Evolutionary conservation across 331 rosid species (phyloP), one percentile per base, ranked within the genome.

Genomic region (Arachis monticola): DNA sequence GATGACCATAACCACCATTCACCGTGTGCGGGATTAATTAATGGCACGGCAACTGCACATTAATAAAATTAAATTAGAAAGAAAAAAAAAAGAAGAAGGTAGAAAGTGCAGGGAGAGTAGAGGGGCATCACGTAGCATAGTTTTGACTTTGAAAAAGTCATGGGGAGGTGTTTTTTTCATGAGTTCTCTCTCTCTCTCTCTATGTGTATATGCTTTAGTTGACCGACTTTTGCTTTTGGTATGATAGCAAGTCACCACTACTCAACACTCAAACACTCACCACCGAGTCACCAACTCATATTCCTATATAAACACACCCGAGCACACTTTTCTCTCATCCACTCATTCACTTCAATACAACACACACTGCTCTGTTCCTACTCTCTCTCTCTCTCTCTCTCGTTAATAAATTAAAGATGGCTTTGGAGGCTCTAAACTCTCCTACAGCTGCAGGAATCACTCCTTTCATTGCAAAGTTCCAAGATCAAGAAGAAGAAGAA

Each of bases 101-200:
- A 35, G n/a, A 44, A 44, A 58, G 77, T 70, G 83, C 72, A 72
- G 77, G 77, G 86, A 44, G 9, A 58, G 75, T 70, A 81, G 70
- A 72, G 77, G 77, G 86, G 83, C 67, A 69, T 40, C 75, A 79
- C 65, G 62, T 59, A 57, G 30, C 75, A 11, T 72, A 35, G 88
- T 35, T 85, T 89, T 93, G 97, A 93, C 97, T 83, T 76, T 27
- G 91, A 86, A 88, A 66, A 72, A 80, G 97, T 93, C 97, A 11
- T 11, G 4, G 46, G 44, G 8, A 17, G 13, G 1, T 46, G 32
- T 44, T 27, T 48, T 55, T 4, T 64, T 41, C 41, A 35, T 8
- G 51, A 63, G 51, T 41, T n/a, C n/a, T 32, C 42, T 46, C 35
- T 52, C 13, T 52, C 58, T 11, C 46, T 38, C 68, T 6, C 38